Percentiles rank a stretch among this genome's conserved stretches.
Conservation (phyloP, 2,329 filamentous ascomycete genomes). For the Ustilaginoidea virens region DNA sequence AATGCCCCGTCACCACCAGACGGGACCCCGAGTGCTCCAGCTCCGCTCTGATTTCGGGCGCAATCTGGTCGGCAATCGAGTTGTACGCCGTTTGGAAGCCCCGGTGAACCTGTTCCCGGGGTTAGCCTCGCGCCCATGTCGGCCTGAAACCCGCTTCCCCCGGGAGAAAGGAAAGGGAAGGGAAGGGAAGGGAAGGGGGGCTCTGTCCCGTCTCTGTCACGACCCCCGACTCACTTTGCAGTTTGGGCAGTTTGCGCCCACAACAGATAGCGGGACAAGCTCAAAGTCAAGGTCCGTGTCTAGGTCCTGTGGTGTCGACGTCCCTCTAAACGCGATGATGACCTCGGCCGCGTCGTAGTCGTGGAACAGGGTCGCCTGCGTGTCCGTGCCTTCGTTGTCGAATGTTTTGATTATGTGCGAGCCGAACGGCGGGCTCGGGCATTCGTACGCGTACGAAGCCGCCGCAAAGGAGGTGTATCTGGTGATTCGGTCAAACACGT, state of each 20-base stretch:
- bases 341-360: conserved; percentile 1
- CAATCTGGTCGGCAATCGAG: not conserved
- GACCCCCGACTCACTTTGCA: conserved; percentile 2
- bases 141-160: no score
- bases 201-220: no score
- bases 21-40: not conserved
- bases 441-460: conserved; percentile 1
- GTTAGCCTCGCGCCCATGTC: no score
- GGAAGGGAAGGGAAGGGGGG: no score
- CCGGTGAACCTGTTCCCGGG: conserved; percentile 3
- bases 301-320: conserved; percentile 1
- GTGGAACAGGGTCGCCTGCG: conserved; percentile 3
- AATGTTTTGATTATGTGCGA: conserved; percentile 2
- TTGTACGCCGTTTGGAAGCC: conserved; percentile 1
- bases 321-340: conserved; percentile 3
- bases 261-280: conserved; percentile 1
- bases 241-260: conserved; percentile 1
- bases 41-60: conserved; percentile 1
- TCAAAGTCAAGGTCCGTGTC: conserved; percentile 1
- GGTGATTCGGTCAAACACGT: conserved; percentile 2
- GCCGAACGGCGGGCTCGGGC: conserved; percentile 1
- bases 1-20: conserved; percentile 2
- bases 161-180: no score
- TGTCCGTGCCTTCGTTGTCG: not conserved
- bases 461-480: conserved; percentile 1